Evolutionary conservation across 2,329 filamentous ascomycete species (phyloP).

Genomic region (Penicillium paneum): DNA sequence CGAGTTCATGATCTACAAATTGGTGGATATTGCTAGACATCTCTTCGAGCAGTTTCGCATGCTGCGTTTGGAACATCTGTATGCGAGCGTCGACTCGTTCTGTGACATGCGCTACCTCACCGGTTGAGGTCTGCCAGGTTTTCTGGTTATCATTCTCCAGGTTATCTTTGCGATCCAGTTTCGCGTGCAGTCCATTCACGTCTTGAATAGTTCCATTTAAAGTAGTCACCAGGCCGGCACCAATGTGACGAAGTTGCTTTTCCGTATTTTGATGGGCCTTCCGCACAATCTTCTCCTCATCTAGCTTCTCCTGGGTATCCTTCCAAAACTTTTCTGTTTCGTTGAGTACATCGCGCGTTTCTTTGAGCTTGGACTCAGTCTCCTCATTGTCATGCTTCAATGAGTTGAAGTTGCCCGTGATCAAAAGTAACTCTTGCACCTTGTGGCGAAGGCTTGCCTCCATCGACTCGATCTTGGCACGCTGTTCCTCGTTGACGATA

Average conservation of each 20-base stretch:
- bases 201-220: constrained; percentile 75
- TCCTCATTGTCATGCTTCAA: constrained; percentile 87
- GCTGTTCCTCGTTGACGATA: constrained; percentile 88
- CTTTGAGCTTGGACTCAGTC: constrained; percentile 67
- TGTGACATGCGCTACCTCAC: constrained; percentile 73
- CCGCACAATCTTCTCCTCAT: constrained; percentile 74
- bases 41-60: constrained; percentile 65
- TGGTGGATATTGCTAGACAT: constrained; percentile 69
- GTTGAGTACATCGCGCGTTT: constrained; percentile 76
- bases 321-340: constrained; percentile 82
- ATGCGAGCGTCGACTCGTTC: constrained; percentile 72
- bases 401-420: constrained; percentile 82
- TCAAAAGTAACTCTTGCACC: constrained; percentile 81
- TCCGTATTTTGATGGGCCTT: constrained; percentile 87
- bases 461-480: constrained; percentile 86
- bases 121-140: constrained; percentile 73
- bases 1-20: constrained; percentile 73
- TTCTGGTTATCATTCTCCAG: constrained; percentile 75
- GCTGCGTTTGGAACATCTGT: constrained; percentile 67
- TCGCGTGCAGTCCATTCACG: constrained; percentile 77
- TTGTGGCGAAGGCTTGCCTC: constrained; percentile 90
- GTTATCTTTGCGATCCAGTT: constrained; percentile 80
- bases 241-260: constrained; percentile 68
- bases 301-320: constrained; percentile 70
- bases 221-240: constrained; percentile 72